These are phyloP conservation scores for Ogataea haglerorum DNA, from an alignment of 805 yeast species.

Conservation along the genomic window DNA sequence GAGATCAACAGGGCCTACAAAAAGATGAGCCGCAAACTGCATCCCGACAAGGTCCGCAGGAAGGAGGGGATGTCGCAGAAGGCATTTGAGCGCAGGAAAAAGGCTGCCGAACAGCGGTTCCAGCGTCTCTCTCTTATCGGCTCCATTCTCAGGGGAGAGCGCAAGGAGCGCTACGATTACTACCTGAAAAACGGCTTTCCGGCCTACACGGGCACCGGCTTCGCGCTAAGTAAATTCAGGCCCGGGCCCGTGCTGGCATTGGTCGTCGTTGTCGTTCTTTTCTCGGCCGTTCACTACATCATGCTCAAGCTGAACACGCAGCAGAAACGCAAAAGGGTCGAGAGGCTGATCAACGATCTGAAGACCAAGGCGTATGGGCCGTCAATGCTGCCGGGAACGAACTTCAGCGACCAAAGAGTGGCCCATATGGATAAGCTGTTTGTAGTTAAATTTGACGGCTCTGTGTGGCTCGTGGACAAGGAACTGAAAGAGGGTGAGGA, in stretches of 20 bases:
- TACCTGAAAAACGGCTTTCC: conserved; percentile 86
- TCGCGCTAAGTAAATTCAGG: conserved; percentile 62
- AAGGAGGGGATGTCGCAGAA: conserved; percentile 36
- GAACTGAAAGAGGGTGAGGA: conserved; percentile 27
- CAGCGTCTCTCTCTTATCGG: conserved; percentile 76
- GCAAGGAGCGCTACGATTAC: conserved; percentile 76
- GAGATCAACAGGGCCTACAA: conserved; percentile 67
- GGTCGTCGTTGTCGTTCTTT: conserved; percentile 46
- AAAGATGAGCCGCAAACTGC: conserved; percentile 65
- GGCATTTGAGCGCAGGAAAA: conserved; percentile 30
- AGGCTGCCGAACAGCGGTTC: conserved; percentile 63
- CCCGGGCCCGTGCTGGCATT: conserved; percentile 59
- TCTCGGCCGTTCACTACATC: conserved; percentile 56
- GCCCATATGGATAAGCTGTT: conserved; percentile 47
- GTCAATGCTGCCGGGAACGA: conserved; percentile 20
- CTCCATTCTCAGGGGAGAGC: conserved; percentile 62
- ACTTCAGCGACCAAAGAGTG: conserved; percentile 45
- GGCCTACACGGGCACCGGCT: conserved; percentile 63
- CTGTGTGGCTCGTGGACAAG: conserved; percentile 50
- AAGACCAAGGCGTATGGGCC: conserved; percentile 55
- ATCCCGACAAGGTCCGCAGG: conserved; percentile 74
- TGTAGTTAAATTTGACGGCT: conserved; percentile 54
- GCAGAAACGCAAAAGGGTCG: conserved; percentile 58
- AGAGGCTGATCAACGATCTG: conserved; percentile 44
- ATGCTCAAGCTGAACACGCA: conserved; percentile 50